A percentile compares a stretch with the other conserved stretches of the same genome.
Evolutionary conservation across 495 filamentous ascomycete genomes (phyloP).

Genomic region (Aspergillus campestris): DNA sequence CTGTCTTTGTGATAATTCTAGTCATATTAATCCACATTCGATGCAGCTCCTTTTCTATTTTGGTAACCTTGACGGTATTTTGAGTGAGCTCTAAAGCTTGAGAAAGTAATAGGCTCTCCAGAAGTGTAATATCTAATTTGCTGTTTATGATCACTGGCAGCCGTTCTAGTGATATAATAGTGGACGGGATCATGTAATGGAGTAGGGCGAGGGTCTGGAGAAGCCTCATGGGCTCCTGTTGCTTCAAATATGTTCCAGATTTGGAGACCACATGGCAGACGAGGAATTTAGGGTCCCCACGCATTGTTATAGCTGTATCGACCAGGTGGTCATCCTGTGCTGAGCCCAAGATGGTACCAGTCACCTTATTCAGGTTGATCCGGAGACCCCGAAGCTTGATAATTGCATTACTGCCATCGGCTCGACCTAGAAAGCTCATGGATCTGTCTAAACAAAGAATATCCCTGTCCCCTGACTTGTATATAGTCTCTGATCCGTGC

Average conservation of each 20-base stretch:
- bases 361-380: slow-evolving; percentile 41
- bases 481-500: no score
- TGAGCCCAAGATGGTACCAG: slow-evolving; percentile 18
- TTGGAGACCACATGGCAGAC: slow-evolving; percentile 22
- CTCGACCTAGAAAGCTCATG: slow-evolving; percentile 20
- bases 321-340: slow-evolving; percentile 14
- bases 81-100: not conserved
- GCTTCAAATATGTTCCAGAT: not conserved
- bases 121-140: slow-evolving; percentile 39
- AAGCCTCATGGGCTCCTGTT: not conserved
- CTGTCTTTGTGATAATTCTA: no score
- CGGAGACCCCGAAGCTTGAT: slow-evolving; percentile 44
- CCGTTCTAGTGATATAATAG: slow-evolving; percentile 20
- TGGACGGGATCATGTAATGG: slow-evolving; percentile 32
- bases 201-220: slow-evolving; percentile 21
- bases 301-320: slow-evolving; percentile 22
- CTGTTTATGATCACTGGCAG: slow-evolving; percentile 27
- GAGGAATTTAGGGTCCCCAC: slow-evolving; percentile 10
- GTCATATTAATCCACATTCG: no score
- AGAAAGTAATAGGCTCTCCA: not conserved
- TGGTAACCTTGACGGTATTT: not conserved
- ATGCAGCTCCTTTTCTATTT: no score
- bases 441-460: slow-evolving; percentile 14
- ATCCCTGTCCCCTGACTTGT: slow-evolving; percentile 15
- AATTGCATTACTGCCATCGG: slow-evolving; percentile 29